Base-by-base conservation (phyloP, 116 monocot species). In the Zostera marina region DNA sequence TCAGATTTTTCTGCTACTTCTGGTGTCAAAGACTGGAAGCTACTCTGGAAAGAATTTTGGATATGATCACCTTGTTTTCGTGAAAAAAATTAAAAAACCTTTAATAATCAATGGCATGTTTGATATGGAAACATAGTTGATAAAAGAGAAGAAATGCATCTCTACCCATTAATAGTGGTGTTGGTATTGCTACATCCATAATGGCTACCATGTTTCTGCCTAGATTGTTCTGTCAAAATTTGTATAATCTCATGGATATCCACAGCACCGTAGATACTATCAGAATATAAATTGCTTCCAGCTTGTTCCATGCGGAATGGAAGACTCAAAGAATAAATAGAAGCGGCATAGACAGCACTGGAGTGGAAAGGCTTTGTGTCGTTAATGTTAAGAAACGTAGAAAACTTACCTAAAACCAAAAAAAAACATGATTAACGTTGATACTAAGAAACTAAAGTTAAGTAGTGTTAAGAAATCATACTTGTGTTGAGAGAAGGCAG, bases 301-400 rank as follows among this genome's bases (percentile, higher is more conserved):
- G 9, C 74, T 1, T 41, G 52, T 51, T 84, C 72, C 81, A 89
- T 74, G 24, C 80, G 67, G 67, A 89, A 85, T 66, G 96, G 85
- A 56, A 88, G 62, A 52, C 76, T 74, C 15, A 81, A 57, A 8
- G 85, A 82, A 63, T 89, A 85, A 55, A 96, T 70, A 46, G 85
- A 64, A 47, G 96, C 78, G 52, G 96, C 89, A 83, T 81, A 96
- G 57, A 89, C 70, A 47, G 85, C 82, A 78, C 96, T 96, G 15
- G 63, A 69, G 48, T 96, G 85, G 74, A 85, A 96, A 60, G 54
- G 79, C 63, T 96, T 96, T 39, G 75, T 38, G 67, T 96, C 96
- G 56, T 80, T 67, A 51, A 89, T 62, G 53, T 46, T 43, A 58
- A 96, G 76, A 42, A 59, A 54, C 8, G 81, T 65, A 14, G 82